Percentiles rank a stretch among this genome's conserved stretches.
phyloP scores from a whole-genome alignment of 2,329 filamentous ascomycete species.

The Fusarium pseudograminearum region DNA sequence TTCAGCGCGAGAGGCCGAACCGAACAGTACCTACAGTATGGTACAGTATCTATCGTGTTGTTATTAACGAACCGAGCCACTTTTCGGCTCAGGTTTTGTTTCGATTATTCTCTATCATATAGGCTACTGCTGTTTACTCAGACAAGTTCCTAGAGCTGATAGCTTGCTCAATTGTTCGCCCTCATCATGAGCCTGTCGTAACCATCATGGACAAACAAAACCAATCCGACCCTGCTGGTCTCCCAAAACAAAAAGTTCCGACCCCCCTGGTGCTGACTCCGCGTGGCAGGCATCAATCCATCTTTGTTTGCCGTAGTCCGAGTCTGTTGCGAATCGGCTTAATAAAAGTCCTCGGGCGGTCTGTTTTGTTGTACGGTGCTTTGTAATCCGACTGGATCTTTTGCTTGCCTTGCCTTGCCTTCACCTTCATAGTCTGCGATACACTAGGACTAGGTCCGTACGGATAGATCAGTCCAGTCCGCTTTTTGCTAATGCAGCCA shows the following conservation, averaged over 20 bases:
- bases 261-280: constrained; percentile 26
- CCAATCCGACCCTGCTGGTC: constrained; percentile 2
- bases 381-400: constrained; percentile 38
- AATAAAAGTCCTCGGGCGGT: background rate
- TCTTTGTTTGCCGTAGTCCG: constrained; percentile 35
- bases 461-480: constrained; percentile 13
- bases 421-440: constrained; percentile 12
- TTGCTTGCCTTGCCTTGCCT: constrained; percentile 2
- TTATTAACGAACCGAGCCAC: constrained; percentile 22
- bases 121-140: background rate
- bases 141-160: background rate
- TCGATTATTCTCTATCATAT: background rate
- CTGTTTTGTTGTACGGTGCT: constrained; percentile 21
- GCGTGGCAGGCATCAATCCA: constrained; percentile 16
- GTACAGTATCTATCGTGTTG: constrained; percentile 20
- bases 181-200: constrained; percentile 13
- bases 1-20: constrained; percentile 29
- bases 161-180: background rate
- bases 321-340: constrained; percentile 14
- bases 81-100: background rate
- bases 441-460: constrained; percentile 6
- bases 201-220: constrained; percentile 28
- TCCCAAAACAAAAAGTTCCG: constrained; percentile 1
- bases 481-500: constrained; percentile 22
- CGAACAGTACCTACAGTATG: constrained; percentile 10